phyloP scores from a whole-genome alignment of 1,139 yeast species.

The Lodderomyces theae region DNA sequence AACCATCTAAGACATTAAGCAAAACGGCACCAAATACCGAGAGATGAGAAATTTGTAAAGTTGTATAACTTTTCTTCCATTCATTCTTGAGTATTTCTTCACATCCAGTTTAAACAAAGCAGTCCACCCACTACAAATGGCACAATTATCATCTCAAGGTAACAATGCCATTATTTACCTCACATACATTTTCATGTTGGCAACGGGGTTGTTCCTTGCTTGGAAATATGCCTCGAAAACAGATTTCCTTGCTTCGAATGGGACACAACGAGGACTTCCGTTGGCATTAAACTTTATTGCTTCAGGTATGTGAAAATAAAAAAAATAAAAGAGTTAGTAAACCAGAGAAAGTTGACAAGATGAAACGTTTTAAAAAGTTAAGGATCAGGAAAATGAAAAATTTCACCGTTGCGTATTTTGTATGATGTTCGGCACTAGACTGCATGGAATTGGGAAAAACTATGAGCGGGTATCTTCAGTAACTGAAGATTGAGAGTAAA shows the following conservation, averaged over 20 bases:
- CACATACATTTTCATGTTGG: slow-evolving; percentile 65
- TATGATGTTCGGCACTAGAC: background rate
- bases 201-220: slow-evolving; percentile 59
- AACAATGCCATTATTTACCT: slow-evolving; percentile 74
- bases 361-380: too few relatives aligned
- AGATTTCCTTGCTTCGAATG: slow-evolving; percentile 70
- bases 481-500: slow-evolving; percentile 56
- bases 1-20: background rate
- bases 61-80: too few relatives aligned
- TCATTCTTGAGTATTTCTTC: too few relatives aligned
- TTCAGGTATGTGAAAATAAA: slow-evolving; percentile 64
- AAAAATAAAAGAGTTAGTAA: too few relatives aligned
- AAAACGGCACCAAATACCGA: too few relatives aligned
- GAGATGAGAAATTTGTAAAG: too few relatives aligned
- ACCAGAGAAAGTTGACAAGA: too few relatives aligned
- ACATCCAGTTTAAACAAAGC: too few relatives aligned
- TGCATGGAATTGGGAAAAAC: background rate
- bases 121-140: too few relatives aligned
- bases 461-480: slow-evolving; percentile 6
- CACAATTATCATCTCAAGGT: slow-evolving; percentile 39
- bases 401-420: too few relatives aligned
- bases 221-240: slow-evolving; percentile 46
- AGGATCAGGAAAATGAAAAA: too few relatives aligned
- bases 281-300: slow-evolving; percentile 84
- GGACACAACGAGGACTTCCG: slow-evolving; percentile 79